Evolutionary conservation across 2,329 filamentous ascomycete genomes (phyloP).

Genomic region (Byssothecium circinans): DNA sequence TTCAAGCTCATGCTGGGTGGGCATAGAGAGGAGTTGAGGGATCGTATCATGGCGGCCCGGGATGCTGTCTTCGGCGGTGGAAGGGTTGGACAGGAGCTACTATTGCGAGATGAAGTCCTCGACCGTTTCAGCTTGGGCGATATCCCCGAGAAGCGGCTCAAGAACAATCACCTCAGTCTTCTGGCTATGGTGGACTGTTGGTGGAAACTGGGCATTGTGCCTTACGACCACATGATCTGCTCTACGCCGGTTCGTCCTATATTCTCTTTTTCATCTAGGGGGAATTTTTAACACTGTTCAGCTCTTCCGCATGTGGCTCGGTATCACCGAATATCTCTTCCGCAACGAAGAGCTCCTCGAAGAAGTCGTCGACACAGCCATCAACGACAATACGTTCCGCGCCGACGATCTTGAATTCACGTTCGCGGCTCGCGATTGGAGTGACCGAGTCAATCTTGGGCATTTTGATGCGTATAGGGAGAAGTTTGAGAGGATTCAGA

Average conservation of each 20-base stretch:
- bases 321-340: slow-evolving; percentile 96
- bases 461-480: slow-evolving; percentile 93
- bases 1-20: slow-evolving; percentile 97
- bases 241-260: slow-evolving; percentile 72
- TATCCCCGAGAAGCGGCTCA: slow-evolving; percentile 65
- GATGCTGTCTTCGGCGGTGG: slow-evolving; percentile 63
- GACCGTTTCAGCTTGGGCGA: slow-evolving; percentile 85
- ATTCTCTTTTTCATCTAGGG: neutral
- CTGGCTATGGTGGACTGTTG: slow-evolving; percentile 98
- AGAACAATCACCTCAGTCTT: slow-evolving; percentile 91
- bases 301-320: slow-evolving; percentile 93
- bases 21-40: slow-evolving; percentile 71
- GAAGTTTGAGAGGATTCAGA: slow-evolving; percentile 86
- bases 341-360: slow-evolving; percentile 78
- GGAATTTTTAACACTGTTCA: slow-evolving; percentile 28
- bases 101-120: slow-evolving; percentile 78
- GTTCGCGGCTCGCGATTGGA: slow-evolving; percentile 94
- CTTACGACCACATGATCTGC: slow-evolving; percentile 99
- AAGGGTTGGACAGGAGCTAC: slow-evolving; percentile 64
- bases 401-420: slow-evolving; percentile 96
- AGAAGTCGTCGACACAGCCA: slow-evolving; percentile 80
- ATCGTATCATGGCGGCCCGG: slow-evolving; percentile 78
- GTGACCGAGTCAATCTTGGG: slow-evolving; percentile 85
- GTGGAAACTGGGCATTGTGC: slow-evolving; percentile 89
- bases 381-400: slow-evolving; percentile 89